phyloP scores from a whole-genome alignment of 208 protist genomes.

The Acanthamoeba triangularis region DNA sequence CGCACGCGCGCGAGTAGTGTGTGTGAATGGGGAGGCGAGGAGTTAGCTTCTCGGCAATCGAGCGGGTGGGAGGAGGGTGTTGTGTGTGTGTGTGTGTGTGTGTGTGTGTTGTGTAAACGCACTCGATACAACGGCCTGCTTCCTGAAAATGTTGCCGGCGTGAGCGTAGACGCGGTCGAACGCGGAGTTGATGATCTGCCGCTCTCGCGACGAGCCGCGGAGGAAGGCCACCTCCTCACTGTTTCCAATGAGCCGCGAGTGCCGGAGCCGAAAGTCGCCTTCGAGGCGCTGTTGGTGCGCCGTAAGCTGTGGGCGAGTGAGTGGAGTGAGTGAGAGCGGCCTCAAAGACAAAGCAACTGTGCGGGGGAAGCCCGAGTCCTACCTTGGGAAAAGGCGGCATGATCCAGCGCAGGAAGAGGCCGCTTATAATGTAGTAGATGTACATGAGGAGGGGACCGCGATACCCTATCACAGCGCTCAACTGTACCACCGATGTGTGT shows the following conservation, averaged over 20 bases:
- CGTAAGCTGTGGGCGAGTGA: neutral
- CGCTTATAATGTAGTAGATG: slow-evolving; percentile 36
- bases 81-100: neutral
- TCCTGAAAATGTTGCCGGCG: slow-evolving; percentile 11
- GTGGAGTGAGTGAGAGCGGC: too few species aligned
- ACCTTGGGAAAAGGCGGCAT: slow-evolving; percentile 2
- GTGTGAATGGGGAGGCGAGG: too few species aligned
- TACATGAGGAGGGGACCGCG: slow-evolving; percentile 41
- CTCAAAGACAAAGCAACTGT: neutral
- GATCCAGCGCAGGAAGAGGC: slow-evolving; percentile 22
- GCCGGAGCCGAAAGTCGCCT: slow-evolving; percentile 24
- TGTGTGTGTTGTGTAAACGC: neutral
- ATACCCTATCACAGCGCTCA: slow-evolving; percentile 28
- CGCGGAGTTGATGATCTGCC: slow-evolving; percentile 17
- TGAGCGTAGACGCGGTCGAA: slow-evolving; percentile 1
- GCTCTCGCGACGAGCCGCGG: neutral
- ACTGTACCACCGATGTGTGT: neutral
- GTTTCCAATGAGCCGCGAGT: slow-evolving; percentile 39
- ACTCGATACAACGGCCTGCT: slow-evolving; percentile 15
- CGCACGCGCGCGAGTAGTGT: too few species aligned
- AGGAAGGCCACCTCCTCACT: slow-evolving; percentile 36
- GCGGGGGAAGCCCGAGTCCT: neutral
- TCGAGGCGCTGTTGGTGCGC: slow-evolving; percentile 34
- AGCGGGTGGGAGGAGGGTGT: neutral
- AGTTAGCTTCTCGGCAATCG: too few species aligned